Evolutionary conservation across 257 asterid genomes (phyloP).

Genomic region (Scutellaria minor): DNA sequence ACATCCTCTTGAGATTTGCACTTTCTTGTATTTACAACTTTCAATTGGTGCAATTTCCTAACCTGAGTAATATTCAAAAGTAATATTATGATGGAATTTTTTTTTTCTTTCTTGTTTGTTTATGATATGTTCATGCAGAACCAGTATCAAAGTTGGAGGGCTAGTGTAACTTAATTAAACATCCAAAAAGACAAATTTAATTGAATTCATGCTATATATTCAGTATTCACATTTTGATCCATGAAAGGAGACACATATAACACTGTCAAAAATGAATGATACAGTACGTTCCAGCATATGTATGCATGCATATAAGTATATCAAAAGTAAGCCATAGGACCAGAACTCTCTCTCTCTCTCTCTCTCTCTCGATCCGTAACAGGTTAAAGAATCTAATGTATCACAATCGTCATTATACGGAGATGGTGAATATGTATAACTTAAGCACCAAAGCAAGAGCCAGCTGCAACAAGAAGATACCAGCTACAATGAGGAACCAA

Average conservation of each 20-base stretch:
- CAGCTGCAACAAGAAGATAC: conserved; percentile 90
- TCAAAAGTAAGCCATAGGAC: conserved; percentile 16
- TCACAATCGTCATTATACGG: conserved; percentile 45
- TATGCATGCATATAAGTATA: conserved; percentile 32
- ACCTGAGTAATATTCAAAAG: too few species aligned
- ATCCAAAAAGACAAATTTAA: conserved; percentile 21
- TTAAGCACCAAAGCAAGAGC: conserved; percentile 89
- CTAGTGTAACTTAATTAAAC: not conserved
- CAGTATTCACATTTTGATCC: conserved; percentile 43
- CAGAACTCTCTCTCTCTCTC: conserved; percentile 12
- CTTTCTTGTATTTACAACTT: too few species aligned
- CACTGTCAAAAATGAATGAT: conserved; percentile 56
- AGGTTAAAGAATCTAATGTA: conserved; percentile 20
- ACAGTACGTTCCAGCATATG: conserved; percentile 34
- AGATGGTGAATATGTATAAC: conserved; percentile 78
- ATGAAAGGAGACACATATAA: conserved; percentile 36
- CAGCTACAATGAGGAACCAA: conserved; percentile 89
- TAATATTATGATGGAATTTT: too few species aligned
- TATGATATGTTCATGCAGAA: not conserved
- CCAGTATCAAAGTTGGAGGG: not conserved
- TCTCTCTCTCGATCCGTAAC: conserved; percentile 17
- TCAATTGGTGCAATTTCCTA: too few species aligned
- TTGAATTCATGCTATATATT: conserved; percentile 33
- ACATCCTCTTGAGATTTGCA: too few species aligned
- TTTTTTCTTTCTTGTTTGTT: not conserved